These are phyloP conservation scores for Yamadazyma blattariae DNA, from an alignment of 1,139 yeast genomes.

Conservation along the genomic window DNA sequence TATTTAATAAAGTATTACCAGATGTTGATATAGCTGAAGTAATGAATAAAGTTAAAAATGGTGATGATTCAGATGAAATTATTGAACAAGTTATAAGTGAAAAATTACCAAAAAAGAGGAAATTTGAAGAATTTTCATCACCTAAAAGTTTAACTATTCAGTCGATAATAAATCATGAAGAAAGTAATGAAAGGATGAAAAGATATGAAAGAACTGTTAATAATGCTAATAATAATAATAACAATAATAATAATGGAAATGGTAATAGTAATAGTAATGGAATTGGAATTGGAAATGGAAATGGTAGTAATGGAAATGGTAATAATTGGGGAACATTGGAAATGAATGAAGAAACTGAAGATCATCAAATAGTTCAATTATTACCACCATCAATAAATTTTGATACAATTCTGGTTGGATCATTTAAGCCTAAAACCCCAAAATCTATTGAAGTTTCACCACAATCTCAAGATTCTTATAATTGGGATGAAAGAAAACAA, in stretches of 20 bases:
- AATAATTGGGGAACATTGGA: neutral
- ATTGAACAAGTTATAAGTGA: conserved; percentile 2
- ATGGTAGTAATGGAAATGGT: neutral
- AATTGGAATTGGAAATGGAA: neutral
- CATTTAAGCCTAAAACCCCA: neutral
- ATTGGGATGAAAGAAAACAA: conserved; percentile 17
- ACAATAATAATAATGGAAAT: no score
- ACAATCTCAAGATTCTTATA: conserved; percentile 10
- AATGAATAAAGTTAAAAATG: conserved; percentile 13
- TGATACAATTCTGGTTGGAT: neutral
- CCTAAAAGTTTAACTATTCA: neutral
- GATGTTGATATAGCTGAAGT: conserved; percentile 11
- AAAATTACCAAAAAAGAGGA: conserved; percentile 1
- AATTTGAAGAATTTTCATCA: conserved; percentile 1
- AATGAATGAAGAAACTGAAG: conserved; percentile 1
- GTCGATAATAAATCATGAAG: neutral
- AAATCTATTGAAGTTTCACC: conserved; percentile 11
- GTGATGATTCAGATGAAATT: conserved; percentile 12
- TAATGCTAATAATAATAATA: no score
- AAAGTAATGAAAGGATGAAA: no score
- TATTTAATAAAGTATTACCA: conserved; percentile 10
- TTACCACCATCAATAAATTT: conserved; percentile 8
- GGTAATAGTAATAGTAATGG: no score
- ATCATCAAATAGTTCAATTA: conserved; percentile 9
- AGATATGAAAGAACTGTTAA: no score